A percentile compares a stretch with the other conserved stretches of the same genome.
Evolutionary conservation across 305 asterid species (phyloP).

Genomic region (Rubia occidens): DNA sequence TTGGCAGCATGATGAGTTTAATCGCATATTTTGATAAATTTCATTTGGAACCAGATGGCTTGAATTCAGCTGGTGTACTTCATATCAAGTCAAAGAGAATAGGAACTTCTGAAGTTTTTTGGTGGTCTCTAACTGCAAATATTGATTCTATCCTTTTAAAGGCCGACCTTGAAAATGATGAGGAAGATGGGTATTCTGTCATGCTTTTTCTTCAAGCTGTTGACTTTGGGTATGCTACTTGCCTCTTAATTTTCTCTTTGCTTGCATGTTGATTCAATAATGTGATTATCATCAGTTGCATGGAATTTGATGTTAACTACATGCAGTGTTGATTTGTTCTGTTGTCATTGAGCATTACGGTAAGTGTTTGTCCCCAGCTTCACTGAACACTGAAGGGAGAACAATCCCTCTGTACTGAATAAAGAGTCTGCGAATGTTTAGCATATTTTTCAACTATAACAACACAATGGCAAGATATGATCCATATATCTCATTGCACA

Average conservation of each 20-base stretch:
- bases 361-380: not conserved
- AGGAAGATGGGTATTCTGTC: conserved; percentile 43
- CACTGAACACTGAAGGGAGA: not conserved
- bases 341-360: not conserved
- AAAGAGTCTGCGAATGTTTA: not conserved
- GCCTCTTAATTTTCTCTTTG: conserved; percentile 18
- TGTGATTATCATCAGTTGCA: not conserved
- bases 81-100: conserved; percentile 28
- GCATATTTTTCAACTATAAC: not conserved
- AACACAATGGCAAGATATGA: not conserved
- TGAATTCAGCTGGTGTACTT: conserved; percentile 18
- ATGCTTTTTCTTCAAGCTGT: conserved; percentile 38
- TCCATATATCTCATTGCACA: not conserved
- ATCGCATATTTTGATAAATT: conserved; percentile 33
- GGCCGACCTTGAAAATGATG: conserved; percentile 64
- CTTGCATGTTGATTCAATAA: not conserved
- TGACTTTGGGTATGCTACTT: conserved; percentile 50
- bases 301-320: not conserved
- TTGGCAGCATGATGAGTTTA: conserved; percentile 45
- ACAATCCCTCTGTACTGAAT: not conserved
- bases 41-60: conserved; percentile 35
- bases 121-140: conserved; percentile 53
- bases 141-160: conserved; percentile 41
- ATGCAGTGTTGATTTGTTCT: not conserved
- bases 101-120: conserved; percentile 25